Percentiles rank a stretch among this genome's conserved stretches.
phyloP scores from a whole-genome alignment of 1,284 basidiomycete species.

The Pyrrhoderma lamaoense region DNA sequence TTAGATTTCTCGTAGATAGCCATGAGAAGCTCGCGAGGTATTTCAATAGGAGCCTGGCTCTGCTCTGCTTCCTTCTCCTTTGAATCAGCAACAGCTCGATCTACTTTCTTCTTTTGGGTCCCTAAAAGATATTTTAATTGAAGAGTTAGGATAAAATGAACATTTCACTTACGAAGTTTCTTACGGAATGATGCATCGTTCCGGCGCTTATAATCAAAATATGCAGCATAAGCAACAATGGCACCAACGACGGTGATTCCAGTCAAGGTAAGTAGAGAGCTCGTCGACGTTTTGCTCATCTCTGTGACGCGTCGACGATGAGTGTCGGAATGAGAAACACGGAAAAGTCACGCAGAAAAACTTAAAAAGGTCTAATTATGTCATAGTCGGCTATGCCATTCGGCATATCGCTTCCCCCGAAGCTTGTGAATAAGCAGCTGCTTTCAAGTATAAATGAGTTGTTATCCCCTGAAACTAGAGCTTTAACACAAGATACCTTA shows the following conservation, averaged over 20 bases:
- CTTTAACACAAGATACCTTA: too few species aligned
- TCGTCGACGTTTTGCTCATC: constrained; percentile 21
- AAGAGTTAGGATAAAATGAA: background rate
- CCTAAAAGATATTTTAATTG: constrained; percentile 38
- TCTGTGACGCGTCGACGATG: constrained; percentile 3
- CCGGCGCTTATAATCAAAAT: constrained; percentile 93
- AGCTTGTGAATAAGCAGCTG: too few species aligned
- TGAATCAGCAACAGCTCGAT: constrained; percentile 69
- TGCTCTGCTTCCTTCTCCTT: constrained; percentile 48
- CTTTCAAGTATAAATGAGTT: too few species aligned
- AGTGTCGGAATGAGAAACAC: background rate
- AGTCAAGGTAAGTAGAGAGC: constrained; percentile 47
- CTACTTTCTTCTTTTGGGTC: constrained; percentile 85
- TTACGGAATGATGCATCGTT: constrained; percentile 87
- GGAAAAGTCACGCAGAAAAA: background rate
- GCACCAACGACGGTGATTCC: constrained; percentile 58
- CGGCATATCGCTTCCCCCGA: background rate
- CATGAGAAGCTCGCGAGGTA: constrained; percentile 47
- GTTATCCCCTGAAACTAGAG: too few species aligned
- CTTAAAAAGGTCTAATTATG: background rate
- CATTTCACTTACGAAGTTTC: constrained; percentile 64
- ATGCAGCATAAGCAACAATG: constrained; percentile 74
- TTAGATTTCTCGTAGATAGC: constrained; percentile 54
- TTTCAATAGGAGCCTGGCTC: constrained; percentile 26
- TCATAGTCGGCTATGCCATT: background rate